Percentiles rank a stretch among this genome's conserved stretches.
Evolutionary conservation across 1,284 basidiomycete species (phyloP).

Genomic region (Ustilago lituana): DNA sequence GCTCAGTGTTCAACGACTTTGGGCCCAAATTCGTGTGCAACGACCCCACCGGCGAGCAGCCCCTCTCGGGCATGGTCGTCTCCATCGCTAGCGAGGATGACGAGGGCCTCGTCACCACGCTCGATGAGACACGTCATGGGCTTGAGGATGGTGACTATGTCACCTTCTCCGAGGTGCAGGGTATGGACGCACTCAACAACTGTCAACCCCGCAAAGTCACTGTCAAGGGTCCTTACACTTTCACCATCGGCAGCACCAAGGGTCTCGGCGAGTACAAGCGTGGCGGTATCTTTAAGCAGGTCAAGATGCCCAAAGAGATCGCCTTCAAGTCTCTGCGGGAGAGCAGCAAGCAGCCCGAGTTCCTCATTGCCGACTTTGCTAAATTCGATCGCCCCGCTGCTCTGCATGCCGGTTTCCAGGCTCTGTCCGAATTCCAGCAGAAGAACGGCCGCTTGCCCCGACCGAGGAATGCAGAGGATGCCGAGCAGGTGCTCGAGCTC

Average conservation of each 20-base stretch:
- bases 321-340: slow-evolving; percentile 86
- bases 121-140: slow-evolving; percentile 97
- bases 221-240: slow-evolving; percentile 77
- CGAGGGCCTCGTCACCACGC: slow-evolving; percentile 91
- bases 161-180: slow-evolving; percentile 96
- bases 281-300: slow-evolving; percentile 96
- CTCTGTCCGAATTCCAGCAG: slow-evolving; percentile 82
- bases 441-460: slow-evolving; percentile 79
- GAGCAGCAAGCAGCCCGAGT: slow-evolving; percentile 83
- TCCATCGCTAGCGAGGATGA: slow-evolving; percentile 71
- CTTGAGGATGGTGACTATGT: slow-evolving; percentile 98
- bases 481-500: slow-evolving; percentile 76
- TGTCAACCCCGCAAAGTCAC: slow-evolving; percentile 90
- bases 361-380: slow-evolving; percentile 95
- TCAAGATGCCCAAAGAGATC: slow-evolving; percentile 97
- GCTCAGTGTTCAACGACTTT: slow-evolving; percentile 96
- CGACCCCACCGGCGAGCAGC: slow-evolving; percentile 93
- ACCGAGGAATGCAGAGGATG: slow-evolving; percentile 86
- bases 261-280: slow-evolving; percentile 77
- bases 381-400: slow-evolving; percentile 93
- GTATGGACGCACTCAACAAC: slow-evolving; percentile 89
- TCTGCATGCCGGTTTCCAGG: slow-evolving; percentile 94
- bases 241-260: slow-evolving; percentile 67
- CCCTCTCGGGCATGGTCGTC: slow-evolving; percentile 93
- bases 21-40: slow-evolving; percentile 92